Evolutionary conservation across 2,329 filamentous ascomycete genomes (phyloP).

Genomic region (Cercospora canescens): DNA sequence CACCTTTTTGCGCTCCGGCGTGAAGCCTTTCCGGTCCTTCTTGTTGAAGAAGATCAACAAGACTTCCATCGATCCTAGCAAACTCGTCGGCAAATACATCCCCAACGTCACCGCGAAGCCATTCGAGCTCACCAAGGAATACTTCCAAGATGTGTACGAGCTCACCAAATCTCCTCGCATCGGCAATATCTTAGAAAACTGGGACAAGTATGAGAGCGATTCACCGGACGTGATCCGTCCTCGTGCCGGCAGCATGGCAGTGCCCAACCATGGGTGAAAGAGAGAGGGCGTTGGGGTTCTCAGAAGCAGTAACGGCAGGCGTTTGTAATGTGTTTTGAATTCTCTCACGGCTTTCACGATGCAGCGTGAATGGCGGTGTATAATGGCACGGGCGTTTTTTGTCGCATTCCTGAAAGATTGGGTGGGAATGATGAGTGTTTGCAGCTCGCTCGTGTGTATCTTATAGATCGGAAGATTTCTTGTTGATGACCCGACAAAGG

Average conservation of each 20-base stretch:
- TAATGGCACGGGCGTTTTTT: not conserved
- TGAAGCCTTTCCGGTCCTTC: constrained; percentile 98
- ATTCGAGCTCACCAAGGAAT: constrained; percentile 95
- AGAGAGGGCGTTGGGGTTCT: not conserved
- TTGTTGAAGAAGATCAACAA: constrained; percentile 99
- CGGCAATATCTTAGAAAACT: constrained; percentile 78
- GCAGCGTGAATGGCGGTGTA: not conserved
- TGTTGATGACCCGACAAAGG: too few relatives aligned
- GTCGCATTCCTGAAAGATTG: not conserved
- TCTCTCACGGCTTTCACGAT: not conserved
- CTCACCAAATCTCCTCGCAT: constrained; percentile 82
- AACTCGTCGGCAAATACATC: constrained; percentile 97
- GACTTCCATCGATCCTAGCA: constrained; percentile 95
- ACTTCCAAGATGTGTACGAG: constrained; percentile 98
- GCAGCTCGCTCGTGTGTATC: not conserved
- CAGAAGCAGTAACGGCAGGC: not conserved
- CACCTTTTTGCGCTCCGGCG: constrained; percentile 94
- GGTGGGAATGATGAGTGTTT: not conserved
- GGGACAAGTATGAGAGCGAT: constrained; percentile 53
- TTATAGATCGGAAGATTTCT: not conserved
- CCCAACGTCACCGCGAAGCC: constrained; percentile 96
- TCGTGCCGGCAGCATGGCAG: constrained; percentile 30
- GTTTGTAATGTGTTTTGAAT: not conserved
- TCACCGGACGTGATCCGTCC: constrained; percentile 31
- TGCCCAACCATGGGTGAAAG: constrained; percentile 13